Percentiles rank a stretch among this genome's conserved stretches.
phyloP scores from a whole-genome alignment of 176 grass and related monocot species.

The Saccharum spontaneum region DNA sequence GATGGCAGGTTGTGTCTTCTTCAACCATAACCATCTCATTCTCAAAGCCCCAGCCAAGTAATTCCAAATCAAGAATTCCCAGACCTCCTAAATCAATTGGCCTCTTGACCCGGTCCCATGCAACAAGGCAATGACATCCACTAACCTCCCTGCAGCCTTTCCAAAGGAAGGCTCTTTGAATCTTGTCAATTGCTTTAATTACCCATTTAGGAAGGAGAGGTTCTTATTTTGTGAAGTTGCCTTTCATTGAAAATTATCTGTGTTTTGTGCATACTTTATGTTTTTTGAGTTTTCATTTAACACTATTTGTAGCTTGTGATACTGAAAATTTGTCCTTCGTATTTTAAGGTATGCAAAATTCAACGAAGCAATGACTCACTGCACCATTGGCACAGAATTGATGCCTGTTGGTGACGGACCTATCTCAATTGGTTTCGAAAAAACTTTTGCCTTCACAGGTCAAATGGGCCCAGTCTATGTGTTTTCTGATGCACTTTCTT shows the following conservation, averaged over 20 bases:
- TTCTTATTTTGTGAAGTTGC: no score
- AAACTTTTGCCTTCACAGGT: constrained; percentile 79
- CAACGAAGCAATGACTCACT: constrained; percentile 74
- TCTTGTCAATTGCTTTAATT: no score
- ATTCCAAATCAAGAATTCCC: no score
- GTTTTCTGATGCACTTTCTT: constrained; percentile 82
- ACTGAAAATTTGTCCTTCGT: constrained; percentile 13
- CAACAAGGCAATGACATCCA: no score
- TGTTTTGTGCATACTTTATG: not conserved
- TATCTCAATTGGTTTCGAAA: constrained; percentile 66
- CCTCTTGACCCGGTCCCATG: no score
- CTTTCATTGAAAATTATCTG: not conserved
- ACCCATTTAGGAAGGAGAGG: no score
- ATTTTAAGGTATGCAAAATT: constrained; percentile 89
- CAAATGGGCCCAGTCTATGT: constrained; percentile 94
- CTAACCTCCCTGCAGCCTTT: no score
- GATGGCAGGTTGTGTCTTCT: no score
- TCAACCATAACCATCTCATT: no score
- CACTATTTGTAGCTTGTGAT: not conserved
- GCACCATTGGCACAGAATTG: constrained; percentile 79
- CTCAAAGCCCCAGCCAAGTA: no score
- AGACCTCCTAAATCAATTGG: no score
- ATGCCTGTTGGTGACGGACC: constrained; percentile 72
- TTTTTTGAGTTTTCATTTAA: not conserved
- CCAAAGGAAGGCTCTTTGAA: no score